Evolutionary conservation across 176 grass and related monocot genomes (phyloP).

Genomic region (Panicum miliaceum): DNA sequence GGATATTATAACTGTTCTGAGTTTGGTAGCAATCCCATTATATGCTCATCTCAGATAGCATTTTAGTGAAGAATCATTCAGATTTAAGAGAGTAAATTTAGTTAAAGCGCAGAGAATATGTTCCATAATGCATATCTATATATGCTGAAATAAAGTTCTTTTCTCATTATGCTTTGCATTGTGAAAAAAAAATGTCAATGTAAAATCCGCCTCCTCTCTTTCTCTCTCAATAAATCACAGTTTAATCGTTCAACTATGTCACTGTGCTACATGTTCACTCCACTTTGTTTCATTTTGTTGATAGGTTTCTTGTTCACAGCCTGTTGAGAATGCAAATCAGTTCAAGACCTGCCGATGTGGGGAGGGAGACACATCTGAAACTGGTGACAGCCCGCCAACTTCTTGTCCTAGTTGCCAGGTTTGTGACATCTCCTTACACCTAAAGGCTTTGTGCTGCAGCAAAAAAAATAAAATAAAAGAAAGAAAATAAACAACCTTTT

Average conservation of each 20-base stretch:
- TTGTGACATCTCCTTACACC: constrained; percentile 40
- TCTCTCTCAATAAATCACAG: background rate
- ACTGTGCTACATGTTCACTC: constrained; percentile 30
- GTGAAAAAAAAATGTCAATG: background rate
- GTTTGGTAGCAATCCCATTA: background rate
- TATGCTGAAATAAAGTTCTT: background rate
- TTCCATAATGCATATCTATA: background rate
- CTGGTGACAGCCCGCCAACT: constrained; percentile 54
- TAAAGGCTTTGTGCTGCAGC: background rate
- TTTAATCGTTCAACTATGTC: background rate
- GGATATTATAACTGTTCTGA: background rate
- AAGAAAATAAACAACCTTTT: background rate
- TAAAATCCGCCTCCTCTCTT: background rate
- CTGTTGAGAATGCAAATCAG: constrained; percentile 62
- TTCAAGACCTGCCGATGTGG: constrained; percentile 74
- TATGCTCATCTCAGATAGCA: background rate
- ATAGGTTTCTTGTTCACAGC: constrained; percentile 73
- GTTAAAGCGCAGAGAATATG: background rate
- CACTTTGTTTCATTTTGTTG: constrained; percentile 39
- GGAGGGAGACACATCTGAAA: constrained; percentile 81
- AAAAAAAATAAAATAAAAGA: background rate
- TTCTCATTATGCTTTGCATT: background rate
- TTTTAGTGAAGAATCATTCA: background rate
- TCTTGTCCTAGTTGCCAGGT: constrained; percentile 83
- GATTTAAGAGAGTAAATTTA: background rate